These are phyloP conservation scores for Ascochyta clinopodiicola DNA, from an alignment of 2,329 filamentous ascomycete genomes.

Conservation along the genomic window DNA sequence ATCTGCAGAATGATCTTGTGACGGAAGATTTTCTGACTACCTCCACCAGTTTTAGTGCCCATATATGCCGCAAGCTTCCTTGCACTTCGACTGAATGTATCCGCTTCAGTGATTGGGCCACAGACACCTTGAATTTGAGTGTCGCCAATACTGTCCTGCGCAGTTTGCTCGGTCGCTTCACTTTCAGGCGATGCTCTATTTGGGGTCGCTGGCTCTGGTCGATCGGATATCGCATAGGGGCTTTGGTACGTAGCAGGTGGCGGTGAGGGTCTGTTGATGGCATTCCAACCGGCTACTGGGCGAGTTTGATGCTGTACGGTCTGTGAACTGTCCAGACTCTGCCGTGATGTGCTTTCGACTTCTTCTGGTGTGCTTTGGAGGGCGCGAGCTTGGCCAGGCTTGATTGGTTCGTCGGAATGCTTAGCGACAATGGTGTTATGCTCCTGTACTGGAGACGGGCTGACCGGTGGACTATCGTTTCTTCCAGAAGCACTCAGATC, in stretches of 20 bases:
- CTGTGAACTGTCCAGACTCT: not conserved
- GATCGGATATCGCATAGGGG: slow-evolving; percentile 21
- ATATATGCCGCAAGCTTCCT: slow-evolving; percentile 12
- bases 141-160: not conserved
- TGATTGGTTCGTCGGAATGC: not conserved
- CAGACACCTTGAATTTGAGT: slow-evolving; percentile 15
- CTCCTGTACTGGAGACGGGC: not conserved
- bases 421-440: not conserved
- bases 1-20: slow-evolving; percentile 61
- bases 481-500: not conserved
- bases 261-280: slow-evolving; percentile 23
- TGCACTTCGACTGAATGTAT: slow-evolving; percentile 6
- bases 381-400: not conserved
- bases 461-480: not conserved
- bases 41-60: slow-evolving; percentile 27
- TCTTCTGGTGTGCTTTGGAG: not conserved
- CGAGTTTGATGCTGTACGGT: not conserved
- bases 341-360: not conserved
- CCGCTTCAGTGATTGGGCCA: slow-evolving; percentile 14
- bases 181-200: not conserved
- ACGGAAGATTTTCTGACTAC: slow-evolving; percentile 28
- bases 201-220: not conserved
- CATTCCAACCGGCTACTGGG: slow-evolving; percentile 18
- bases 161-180: not conserved
- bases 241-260: slow-evolving; percentile 22